These are phyloP conservation scores for Periconia digitata DNA, from an alignment of 2,329 filamentous ascomycete species.

Conservation along the genomic window DNA sequence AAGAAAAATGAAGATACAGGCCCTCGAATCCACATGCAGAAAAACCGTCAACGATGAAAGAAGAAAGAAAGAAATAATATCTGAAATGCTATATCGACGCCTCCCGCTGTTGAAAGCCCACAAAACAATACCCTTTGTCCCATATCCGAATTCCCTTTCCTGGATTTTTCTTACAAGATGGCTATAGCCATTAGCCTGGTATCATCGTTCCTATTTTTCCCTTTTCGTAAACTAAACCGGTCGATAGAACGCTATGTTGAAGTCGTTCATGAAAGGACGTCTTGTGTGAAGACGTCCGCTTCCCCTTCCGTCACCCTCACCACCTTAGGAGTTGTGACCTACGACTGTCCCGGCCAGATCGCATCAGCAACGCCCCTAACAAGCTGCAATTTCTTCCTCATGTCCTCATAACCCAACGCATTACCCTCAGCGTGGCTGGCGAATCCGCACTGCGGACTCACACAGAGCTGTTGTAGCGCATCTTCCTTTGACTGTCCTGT, in stretches of 20 bases:
- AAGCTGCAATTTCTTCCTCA: slow-evolving; percentile 72
- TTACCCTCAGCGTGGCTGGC: slow-evolving; percentile 76
- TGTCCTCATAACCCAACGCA: slow-evolving; percentile 66
- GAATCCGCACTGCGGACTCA: slow-evolving; percentile 43
- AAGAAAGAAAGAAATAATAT: not conserved
- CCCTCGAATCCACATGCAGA: not conserved
- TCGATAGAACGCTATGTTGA: slow-evolving; percentile 31
- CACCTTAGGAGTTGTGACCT: slow-evolving; percentile 1
- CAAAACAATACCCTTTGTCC: not conserved
- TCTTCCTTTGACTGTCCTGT: slow-evolving; percentile 65
- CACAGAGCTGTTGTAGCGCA: slow-evolving; percentile 64
- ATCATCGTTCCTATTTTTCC: no score
- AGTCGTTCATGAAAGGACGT: no score
- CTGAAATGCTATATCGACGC: not conserved
- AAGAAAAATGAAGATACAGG: no score
- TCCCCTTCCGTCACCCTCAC: not conserved
- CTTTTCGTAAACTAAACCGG: no score
- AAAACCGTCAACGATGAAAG: not conserved
- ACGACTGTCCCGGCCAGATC: slow-evolving; percentile 65
- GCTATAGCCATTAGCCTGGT: no score
- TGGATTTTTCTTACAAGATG: no score
- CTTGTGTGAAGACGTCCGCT: no score
- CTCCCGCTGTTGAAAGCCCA: not conserved
- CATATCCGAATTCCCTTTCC: no score
- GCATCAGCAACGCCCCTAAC: slow-evolving; percentile 72